phyloP scores from a whole-genome alignment of 306 rosid species.

The Argentina anserina region DNA sequence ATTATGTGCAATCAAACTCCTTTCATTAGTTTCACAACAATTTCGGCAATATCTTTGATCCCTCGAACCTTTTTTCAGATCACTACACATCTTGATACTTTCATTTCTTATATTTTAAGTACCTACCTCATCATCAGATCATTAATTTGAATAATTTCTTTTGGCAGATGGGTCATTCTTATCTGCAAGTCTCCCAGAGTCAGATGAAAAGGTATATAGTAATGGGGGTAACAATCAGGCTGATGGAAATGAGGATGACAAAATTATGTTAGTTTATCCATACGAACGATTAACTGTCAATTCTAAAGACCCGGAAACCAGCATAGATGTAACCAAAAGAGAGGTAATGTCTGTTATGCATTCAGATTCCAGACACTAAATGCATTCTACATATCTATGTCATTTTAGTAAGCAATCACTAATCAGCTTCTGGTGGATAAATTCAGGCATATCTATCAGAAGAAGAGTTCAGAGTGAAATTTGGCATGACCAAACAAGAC shows the following conservation, averaged over 20 bases:
- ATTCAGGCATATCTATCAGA: slow-evolving; percentile 70
- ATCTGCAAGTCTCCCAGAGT: slow-evolving; percentile 39
- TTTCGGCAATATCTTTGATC: background rate
- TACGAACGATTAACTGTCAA: slow-evolving; percentile 61
- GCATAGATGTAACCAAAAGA: slow-evolving; percentile 71
- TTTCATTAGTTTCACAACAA: background rate
- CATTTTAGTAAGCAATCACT: background rate
- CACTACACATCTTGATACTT: background rate
- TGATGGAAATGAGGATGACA: slow-evolving; percentile 33
- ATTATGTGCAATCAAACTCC: background rate
- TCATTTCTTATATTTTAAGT: background rate
- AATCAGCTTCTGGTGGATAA: slow-evolving; percentile 28
- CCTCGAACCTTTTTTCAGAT: background rate
- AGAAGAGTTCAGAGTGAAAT: slow-evolving; percentile 73
- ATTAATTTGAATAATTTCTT: background rate
- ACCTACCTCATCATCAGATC: background rate
- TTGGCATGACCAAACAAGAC: slow-evolving; percentile 55
- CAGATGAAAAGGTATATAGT: slow-evolving; percentile 31
- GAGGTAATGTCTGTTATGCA: slow-evolving; percentile 50
- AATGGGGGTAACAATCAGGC: slow-evolving; percentile 23
- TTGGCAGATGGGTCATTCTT: slow-evolving; percentile 29
- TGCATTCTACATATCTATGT: background rate
- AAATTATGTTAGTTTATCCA: slow-evolving; percentile 40
- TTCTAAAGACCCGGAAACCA: slow-evolving; percentile 56
- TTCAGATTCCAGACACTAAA: background rate